phyloP scores from a whole-genome alignment of 2,329 filamentous ascomycete species.

The Fusarium ambrosium region DNA sequence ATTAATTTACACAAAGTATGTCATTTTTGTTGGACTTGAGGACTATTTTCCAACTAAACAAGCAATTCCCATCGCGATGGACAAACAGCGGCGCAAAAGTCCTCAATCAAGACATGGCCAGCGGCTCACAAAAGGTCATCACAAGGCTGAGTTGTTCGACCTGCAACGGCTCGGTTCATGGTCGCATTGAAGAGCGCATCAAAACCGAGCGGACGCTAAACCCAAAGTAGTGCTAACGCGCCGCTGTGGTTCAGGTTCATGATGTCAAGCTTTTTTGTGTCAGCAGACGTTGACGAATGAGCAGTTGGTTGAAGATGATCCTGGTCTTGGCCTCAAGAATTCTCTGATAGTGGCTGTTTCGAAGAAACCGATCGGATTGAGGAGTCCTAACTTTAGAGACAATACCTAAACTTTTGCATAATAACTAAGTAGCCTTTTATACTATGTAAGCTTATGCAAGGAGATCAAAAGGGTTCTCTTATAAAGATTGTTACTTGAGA shows the following conservation, averaged over 20 bases:
- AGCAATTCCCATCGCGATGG: not conserved
- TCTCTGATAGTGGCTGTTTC: not conserved
- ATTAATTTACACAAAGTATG: not conserved
- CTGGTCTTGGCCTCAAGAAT: not conserved
- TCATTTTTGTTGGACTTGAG: not conserved
- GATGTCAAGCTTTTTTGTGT: conserved; percentile 6
- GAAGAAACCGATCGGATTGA: not conserved
- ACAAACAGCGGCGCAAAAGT: not conserved
- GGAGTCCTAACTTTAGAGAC: not conserved
- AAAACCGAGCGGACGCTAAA: not conserved
- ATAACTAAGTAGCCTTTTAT: not conserved
- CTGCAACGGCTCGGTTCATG: not conserved
- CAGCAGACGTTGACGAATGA: not conserved
- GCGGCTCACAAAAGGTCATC: not conserved
- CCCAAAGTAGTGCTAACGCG: conserved; percentile 18
- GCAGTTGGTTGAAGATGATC: not conserved
- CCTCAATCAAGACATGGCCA: not conserved
- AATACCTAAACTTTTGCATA: not conserved
- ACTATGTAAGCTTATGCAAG: not conserved
- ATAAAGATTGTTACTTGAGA: not conserved
- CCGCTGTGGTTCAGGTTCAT: conserved; percentile 14
- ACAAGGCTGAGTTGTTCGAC: not conserved
- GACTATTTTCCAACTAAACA: not conserved
- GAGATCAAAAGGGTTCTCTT: not conserved
- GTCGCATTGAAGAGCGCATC: not conserved